Evolutionary conservation across 805 yeast genomes (phyloP), one percentile per base, ranked within the genome.

Genomic region (Sugiyamaella chiloensis): DNA sequence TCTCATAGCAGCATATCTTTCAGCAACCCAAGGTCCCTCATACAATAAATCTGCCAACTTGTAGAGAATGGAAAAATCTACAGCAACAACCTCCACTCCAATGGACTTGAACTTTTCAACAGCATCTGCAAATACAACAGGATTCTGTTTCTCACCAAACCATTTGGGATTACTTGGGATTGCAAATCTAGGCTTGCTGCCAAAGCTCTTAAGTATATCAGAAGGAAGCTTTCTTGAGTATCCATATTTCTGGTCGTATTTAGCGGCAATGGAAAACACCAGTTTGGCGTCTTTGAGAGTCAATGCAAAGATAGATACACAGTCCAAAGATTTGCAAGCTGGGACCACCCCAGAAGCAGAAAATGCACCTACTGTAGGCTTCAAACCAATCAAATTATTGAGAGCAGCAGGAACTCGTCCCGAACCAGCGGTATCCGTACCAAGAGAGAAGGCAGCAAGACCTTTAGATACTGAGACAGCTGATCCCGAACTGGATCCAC

Each of bases 21-120:
- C 99, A 23, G 95, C 87, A 8, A 91, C 98, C 99, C 99, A 91
- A n/a, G 98, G 86, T 50, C 99, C 99, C 61, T 91, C 97, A 63
- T 91, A 91, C 29, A 91, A 74, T 61, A 93, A 86, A 57, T 79
- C 79, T 14, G 98, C 99, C 49, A 91, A 73, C 30, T 85, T 85
- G 52, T 87, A 71, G 34, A 91, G 71, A 3, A 90, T 86, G 17
- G 82, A 66, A 64, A 91, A 89, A 66, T 88, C 90, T 36, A 82
- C 65, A 9, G 80, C 70, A 19, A 78, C 74, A 23, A 87, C 67
- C 45, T 76, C 76, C 37, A 84, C 86, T 42, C 87, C 85, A n/a
- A 76, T 58, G 35, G 68, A 58, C 19, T 56, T 55, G 50, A 84
- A 70, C 32, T 68, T 67, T 20, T 74, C 75, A 16, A 90, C 74